Evolutionary conservation across 441 rosid genomes (phyloP), one percentile per base, ranked within the genome.

Genomic region (Eutrema salsugineum): DNA sequence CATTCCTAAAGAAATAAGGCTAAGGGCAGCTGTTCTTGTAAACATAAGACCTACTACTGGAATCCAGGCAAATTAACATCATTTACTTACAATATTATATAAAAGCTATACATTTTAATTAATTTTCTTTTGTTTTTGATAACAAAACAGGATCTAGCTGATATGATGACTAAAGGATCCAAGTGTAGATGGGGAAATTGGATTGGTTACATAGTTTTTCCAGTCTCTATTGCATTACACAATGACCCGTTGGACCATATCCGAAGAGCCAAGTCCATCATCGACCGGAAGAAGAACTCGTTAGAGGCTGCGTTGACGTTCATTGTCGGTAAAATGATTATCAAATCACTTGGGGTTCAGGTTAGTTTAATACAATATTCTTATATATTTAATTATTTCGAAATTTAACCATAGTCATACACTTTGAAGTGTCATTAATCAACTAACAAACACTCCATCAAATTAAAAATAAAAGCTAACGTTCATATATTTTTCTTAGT

Each of bases 241-340:
- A 67, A 80, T 11, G 86, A 88, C 22, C 93, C 96, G 2, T 59
- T 92, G 44, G 84, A 84, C 51, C 76, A 87, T 56, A 62, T 88
- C 67, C 84, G 82, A 11, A 42, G 49, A 61, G 94, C 94, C 7
- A 92, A 88, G 74, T 75, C 83, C n/a, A 79, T 65, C 1, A 77
- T 78, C n/a, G 91, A 84, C 66, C 44, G 89, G 59, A 90, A 88
- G 73, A 92, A 87, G 75, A 83, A 33, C 17, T 92, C 97, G 1
- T 70, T 84, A 0, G 91, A 83, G 79, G 81, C 91, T n/a, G 11
- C 79, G 8, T 67, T 60, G 47, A 78, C 93, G 1, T 83, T 61
- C 33, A 24, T 36, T 6, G 9, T 47, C 5, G 87, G 86, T 15
- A 70, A 72, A 43, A 12, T 79, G 10, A 51, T 77, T 0, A 53